Conservation (phyloP, 768 basidiomycete species). For the Panellus pusillus region DNA sequence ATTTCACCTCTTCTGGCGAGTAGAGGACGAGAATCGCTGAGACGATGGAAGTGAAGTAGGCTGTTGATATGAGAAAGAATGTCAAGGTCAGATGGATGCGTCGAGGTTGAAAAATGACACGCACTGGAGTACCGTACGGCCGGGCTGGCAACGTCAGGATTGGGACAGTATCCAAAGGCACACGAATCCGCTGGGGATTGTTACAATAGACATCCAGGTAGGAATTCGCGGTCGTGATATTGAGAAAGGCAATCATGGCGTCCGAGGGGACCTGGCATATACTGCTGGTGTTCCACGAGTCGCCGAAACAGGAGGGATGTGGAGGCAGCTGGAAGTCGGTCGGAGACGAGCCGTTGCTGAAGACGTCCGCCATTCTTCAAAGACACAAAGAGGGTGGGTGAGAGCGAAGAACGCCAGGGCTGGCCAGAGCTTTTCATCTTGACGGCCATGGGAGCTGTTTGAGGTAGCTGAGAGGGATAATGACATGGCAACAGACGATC, state of each 20-base stretch:
- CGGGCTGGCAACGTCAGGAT: conserved; percentile 20
- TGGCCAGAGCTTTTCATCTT: too few relatives aligned
- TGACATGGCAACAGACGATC: too few relatives aligned
- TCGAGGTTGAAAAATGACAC: neutral
- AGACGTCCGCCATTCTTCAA: too few relatives aligned
- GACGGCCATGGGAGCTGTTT: too few relatives aligned
- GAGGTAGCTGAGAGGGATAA: too few relatives aligned
- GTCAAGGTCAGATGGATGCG: too few relatives aligned
- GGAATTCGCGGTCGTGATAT: conserved; percentile 2
- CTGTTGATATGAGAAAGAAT: neutral
- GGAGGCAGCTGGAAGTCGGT: neutral
- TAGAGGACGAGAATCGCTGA: conserved; percentile 18
- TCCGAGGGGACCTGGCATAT: conserved; percentile 12
- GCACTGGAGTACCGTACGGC: conserved; percentile 20
- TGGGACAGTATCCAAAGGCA: conserved; percentile 20
- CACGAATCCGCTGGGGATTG: conserved; percentile 17
- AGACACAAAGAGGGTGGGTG: too few relatives aligned
- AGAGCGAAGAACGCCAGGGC: too few relatives aligned
- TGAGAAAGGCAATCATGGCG: conserved; percentile 17
- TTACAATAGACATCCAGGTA: conserved; percentile 17
- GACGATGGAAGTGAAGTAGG: conserved; percentile 19
- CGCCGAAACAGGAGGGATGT: conserved; percentile 14
- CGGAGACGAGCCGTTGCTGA: too few relatives aligned
- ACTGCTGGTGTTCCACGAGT: conserved; percentile 10
- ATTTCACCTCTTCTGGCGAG: conserved; percentile 9